Evolutionary conservation across 805 yeast genomes (phyloP), one percentile per base, ranked within the genome.

Genomic region (Kluyveromyces wickerhamii): DNA sequence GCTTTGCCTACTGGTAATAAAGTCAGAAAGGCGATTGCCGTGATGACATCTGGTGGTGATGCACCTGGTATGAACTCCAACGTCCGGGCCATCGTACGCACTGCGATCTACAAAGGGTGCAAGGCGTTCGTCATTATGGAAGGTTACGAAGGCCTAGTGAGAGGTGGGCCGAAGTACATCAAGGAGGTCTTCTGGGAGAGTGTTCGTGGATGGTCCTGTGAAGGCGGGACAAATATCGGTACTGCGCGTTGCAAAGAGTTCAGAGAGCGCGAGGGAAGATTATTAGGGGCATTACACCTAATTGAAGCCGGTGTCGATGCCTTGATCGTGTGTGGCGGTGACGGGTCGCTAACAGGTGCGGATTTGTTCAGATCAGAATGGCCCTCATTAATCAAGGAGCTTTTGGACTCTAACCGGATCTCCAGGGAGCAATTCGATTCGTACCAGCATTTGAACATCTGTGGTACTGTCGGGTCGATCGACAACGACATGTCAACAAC

Each of bases 401-500:
- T 81, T 46, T 58, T 67, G 9, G 59, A 73, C 3, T 61, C 55
- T 1, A 67, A 68, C 1, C 57, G 59, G 42, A 65, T 80, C 34
- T 57, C 82, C 4, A 29, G 45, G 12, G 65, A 65, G 27, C 69
- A 76, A 49, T 65, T 53, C 34, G 63, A 59, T 2, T 67, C 64
- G 14, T 69, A 75, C 57, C 60, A 65, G 47, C 72, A 73, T 47
- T 68, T 81, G 50, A 79, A 74, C 43, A 78, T 81, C 42, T 77
- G 77, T 47, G 89, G 89, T 40, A 66, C 77, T 14, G 88, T 81
- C 33, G 89, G 89, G 9, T 79, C 87, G n/a, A 81, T 81, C 45
- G 89, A 81, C 55, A 81, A 81, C 51, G 89, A 81, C 56, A 80
- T 81, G 88, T 69, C 85, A n/a, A 63, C 74, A n/a, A 81, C 88